Percentiles rank a stretch among this genome's conserved stretches.
These are phyloP conservation scores for Diaporthe vexans DNA, from an alignment of 2,329 filamentous ascomycete genomes.

Conservation along the genomic window DNA sequence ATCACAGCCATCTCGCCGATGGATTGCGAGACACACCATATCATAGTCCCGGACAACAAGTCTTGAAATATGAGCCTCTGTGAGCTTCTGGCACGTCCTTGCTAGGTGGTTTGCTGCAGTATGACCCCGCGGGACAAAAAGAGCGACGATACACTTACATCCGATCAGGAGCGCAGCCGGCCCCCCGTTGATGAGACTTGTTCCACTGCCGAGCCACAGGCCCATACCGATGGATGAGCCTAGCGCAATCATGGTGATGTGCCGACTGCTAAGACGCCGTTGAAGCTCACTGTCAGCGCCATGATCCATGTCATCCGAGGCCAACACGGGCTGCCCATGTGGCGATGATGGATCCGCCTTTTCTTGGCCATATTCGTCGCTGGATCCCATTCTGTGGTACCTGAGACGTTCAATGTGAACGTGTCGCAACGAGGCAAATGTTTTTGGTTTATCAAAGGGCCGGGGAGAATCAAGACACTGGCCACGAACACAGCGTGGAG, in stretches of 20 bases:
- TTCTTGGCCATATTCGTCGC: constrained; percentile 35
- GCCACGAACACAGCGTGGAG: background rate
- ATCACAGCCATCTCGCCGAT: constrained; percentile 62
- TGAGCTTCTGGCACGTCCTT: background rate
- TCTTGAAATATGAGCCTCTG: constrained; percentile 22
- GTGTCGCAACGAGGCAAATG: background rate
- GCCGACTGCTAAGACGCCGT: constrained; percentile 57
- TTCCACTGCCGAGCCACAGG: constrained; percentile 61
- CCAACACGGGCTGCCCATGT: constrained; percentile 14
- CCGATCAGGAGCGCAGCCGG: constrained; percentile 60
- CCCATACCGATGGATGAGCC: constrained; percentile 62
- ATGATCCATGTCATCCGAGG: constrained; percentile 31
- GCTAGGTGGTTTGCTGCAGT: background rate
- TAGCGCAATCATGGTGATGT: constrained; percentile 68
- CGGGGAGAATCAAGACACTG: background rate
- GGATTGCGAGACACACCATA: constrained; percentile 61
- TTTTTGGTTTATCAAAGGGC: background rate
- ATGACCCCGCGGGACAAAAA: background rate
- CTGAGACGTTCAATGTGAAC: background rate
- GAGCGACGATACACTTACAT: constrained; percentile 47
- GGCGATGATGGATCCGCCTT: constrained; percentile 36
- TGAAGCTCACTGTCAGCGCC: constrained; percentile 50
- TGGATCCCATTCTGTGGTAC: constrained; percentile 37
- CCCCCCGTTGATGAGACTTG: constrained; percentile 56
- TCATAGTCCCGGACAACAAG: constrained; percentile 59